These are phyloP conservation scores for Lanmaoa pseudosensibilis DNA, from an alignment of 768 basidiomycete genomes.

Conservation along the genomic window DNA sequence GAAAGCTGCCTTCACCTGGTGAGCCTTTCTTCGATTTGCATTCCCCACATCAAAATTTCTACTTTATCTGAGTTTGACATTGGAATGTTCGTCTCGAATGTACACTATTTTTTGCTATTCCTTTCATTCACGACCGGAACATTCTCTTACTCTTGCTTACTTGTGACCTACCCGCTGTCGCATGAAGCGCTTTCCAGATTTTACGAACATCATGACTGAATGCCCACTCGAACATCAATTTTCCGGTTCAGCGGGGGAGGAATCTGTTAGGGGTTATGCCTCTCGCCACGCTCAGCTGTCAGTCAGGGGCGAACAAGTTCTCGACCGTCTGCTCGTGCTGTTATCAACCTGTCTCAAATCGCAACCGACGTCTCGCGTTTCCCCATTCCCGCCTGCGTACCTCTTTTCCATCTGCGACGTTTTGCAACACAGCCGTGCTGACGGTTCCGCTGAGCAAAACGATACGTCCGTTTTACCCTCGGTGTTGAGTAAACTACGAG, in stretches of 20 bases:
- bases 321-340: slow-evolving; percentile 18
- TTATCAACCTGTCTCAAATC: slow-evolving; percentile 12
- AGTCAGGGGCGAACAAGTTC: slow-evolving; percentile 2
- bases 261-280: background rate
- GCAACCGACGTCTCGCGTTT: background rate
- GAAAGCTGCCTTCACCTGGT: slow-evolving; percentile 12
- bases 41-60: background rate
- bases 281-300: slow-evolving; percentile 9
- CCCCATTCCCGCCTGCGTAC: slow-evolving; percentile 15
- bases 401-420: slow-evolving; percentile 26
- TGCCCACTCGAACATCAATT: slow-evolving; percentile 6
- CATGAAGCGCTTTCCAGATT: slow-evolving; percentile 15
- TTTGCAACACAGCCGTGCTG: slow-evolving; percentile 3
- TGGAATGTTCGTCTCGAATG: background rate
- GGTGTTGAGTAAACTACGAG: slow-evolving; percentile 24
- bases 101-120: background rate
- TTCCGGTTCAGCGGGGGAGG: background rate
- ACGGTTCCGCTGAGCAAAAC: background rate
- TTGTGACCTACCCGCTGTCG: background rate
- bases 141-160: slow-evolving; percentile 3
- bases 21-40: slow-evolving; percentile 9
- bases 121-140: slow-evolving; percentile 7
- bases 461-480: slow-evolving; percentile 17
- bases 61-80: background rate
- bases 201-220: slow-evolving; percentile 24